Base-by-base conservation (phyloP, 2,329 filamentous ascomycete species). In the Cercospora sp. region DNA sequence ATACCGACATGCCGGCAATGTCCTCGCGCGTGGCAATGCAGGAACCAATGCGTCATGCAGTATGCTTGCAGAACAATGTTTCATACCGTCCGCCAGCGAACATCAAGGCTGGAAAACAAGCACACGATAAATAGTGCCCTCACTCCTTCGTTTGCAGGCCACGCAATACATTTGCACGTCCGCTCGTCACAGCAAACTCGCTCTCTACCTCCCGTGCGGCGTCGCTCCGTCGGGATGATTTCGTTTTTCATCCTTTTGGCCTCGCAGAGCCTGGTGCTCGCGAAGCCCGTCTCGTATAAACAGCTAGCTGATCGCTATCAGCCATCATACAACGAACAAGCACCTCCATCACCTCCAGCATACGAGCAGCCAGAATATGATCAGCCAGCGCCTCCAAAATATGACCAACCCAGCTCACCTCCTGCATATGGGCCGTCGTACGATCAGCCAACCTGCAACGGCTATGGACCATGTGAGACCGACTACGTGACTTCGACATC, bases 401-500 rank as follows among this genome's bases (percentile, higher is more conserved):
- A 51, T 12, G 45, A 51, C 3, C 45, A 21, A 13, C 12, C 18
- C 45, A 51, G 18, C 21, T 21, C 45, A 5, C 45, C 45, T 51
- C 45, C 18, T 26, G 9, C 10, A 51, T 51, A 51, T 24, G 18
- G 45, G 5, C 45, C 45, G 18, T 51, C 45, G 8, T 26, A 26
- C 9, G 45, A 51, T 12, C 18, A 26, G 45, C 45, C 45, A 51
- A 24, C 21, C 21, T 51, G 45, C 45, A 51, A 21, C 18, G 45
- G 18, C 18, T 21, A 51, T 13, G 30, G 21, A 6, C n/a, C 57
- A 2, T 40, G n/a, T 9, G 28, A 60, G 5, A 60, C 30, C n/a
- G 57, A 60, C 30, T 60, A 60, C 24, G 57, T 60, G 57, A 60
- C 57, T 8, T 34, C 26, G n/a, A 60, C 57, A 10, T 60, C 57